Evolutionary conservation across 2,329 filamentous ascomycete species (phyloP), one percentile per base, ranked within the genome.

Genomic region (Aspergillus glaucus): DNA sequence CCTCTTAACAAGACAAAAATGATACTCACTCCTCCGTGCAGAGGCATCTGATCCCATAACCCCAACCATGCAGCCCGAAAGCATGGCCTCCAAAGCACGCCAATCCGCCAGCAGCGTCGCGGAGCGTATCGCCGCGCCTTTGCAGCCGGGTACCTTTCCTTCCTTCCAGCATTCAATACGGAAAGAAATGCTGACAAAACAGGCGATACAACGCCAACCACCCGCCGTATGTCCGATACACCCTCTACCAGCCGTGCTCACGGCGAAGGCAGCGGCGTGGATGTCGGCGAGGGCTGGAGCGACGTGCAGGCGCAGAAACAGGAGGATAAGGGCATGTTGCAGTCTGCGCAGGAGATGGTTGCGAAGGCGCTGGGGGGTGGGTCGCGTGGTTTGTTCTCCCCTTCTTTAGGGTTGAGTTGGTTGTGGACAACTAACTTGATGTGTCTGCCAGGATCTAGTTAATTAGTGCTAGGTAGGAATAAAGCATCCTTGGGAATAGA

Each of bases 361-460:
- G 55, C 60, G 2, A 61, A 58, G 50, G 60, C 60, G 9, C 43
- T 63, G 17, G 60, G 60, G 0, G 58, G 60, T 28, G 55, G 59
- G 1, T 58, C 56, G 9, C 50, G 55, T 37, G 59, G 58, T 36
- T 17, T 15, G 4, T 36, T 36, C n/a, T 10, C 7, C n/a, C 14
- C 14, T 6, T 15, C 4, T 15, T 15, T 15, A 36, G 26, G 9
- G 9, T 3, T 15, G 32, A 9, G 12, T 14, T n/a, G 14, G 32
- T 14, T 15, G 7, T 22, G 12, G 12, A 10, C 43, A 19, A 39
- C 34, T 9, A 32, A 21, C 21, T 1, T 21, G 21, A 21, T 21
- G 21, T 37, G 36, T 9, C 28, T 39, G 21, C 21, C 21, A 46
- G 32, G 43, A 15, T 10, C 42, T 43, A 28, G 44, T 40, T 34